Evolutionary conservation across 495 filamentous ascomycete genomes (phyloP).

Genomic region (Ramalina intermedia): DNA sequence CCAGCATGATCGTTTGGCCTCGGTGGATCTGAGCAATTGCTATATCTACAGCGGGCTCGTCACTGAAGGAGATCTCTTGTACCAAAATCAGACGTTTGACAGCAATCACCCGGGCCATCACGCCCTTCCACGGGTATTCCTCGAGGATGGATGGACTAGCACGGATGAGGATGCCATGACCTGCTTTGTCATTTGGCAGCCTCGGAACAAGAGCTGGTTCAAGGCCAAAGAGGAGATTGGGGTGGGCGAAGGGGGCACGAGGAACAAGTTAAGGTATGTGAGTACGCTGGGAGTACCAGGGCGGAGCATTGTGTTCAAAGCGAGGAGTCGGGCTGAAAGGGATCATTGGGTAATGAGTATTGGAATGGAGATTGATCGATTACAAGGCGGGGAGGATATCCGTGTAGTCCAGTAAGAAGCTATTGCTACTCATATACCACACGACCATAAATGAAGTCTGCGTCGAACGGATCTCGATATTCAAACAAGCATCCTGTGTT

Average conservation of each 20-base stretch:
- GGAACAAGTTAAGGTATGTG: constrained; percentile 33
- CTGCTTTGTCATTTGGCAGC: constrained; percentile 62
- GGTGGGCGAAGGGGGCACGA: constrained; percentile 24
- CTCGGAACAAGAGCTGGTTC: constrained; percentile 43
- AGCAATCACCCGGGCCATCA: constrained; percentile 49
- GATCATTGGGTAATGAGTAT: constrained; percentile 66
- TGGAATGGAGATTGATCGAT: constrained; percentile 56
- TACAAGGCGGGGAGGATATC: constrained; percentile 46
- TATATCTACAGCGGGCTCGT: constrained; percentile 60
- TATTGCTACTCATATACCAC: constrained; percentile 7
- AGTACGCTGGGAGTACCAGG: constrained; percentile 46
- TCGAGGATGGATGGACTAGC: constrained; percentile 50
- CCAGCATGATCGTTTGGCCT: constrained; percentile 45
- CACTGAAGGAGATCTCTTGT: constrained; percentile 52
- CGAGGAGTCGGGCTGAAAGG: constrained; percentile 54
- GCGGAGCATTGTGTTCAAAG: constrained; percentile 55
- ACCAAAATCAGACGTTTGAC: constrained; percentile 57
- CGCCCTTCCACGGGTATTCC: constrained; percentile 49
- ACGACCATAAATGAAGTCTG: not conserved
- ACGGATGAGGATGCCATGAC: constrained; percentile 58
- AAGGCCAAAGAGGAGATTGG: constrained; percentile 33
- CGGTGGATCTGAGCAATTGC: constrained; percentile 49
- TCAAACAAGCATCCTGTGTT: not conserved
- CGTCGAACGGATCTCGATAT: not conserved
- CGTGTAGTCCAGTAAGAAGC: constrained; percentile 30